These are phyloP conservation scores for Populus hybrid DNA, from an alignment of 441 rosid genomes.

Conservation along the genomic window DNA sequence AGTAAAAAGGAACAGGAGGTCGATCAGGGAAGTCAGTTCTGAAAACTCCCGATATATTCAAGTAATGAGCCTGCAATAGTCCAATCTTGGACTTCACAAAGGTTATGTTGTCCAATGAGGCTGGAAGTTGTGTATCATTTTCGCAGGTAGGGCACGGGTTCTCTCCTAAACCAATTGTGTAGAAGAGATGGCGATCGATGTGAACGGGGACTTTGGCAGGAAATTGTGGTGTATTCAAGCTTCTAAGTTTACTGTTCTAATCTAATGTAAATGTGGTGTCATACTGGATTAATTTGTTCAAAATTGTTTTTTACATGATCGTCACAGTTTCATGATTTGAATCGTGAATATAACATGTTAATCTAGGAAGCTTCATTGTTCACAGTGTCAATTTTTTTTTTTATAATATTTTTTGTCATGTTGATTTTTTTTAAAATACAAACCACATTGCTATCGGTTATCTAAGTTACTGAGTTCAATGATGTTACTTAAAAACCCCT, in stretches of 20 bases:
- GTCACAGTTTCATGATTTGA: too few species aligned
- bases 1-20: slow-evolving; percentile 40
- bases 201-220: slow-evolving; percentile 47
- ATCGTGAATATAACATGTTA: too few species aligned
- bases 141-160: slow-evolving; percentile 55
- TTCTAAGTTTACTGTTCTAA: slow-evolving; percentile 33
- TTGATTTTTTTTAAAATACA: too few species aligned
- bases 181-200: slow-evolving; percentile 34
- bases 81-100: slow-evolving; percentile 38
- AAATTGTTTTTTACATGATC: too few species aligned
- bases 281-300: too few species aligned
- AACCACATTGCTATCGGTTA: too few species aligned
- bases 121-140: slow-evolving; percentile 44
- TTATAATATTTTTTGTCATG: too few species aligned
- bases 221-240: slow-evolving; percentile 37
- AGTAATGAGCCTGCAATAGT: slow-evolving; percentile 39
- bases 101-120: slow-evolving; percentile 47
- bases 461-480: not conserved
- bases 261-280: not conserved
- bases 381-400: too few species aligned
- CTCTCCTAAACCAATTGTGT: slow-evolving; percentile 48
- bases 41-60: slow-evolving; percentile 29
- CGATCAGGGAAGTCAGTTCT: slow-evolving; percentile 41
- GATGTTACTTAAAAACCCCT: not conserved
- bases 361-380: too few species aligned